phyloP scores from a whole-genome alignment of 192 early-diverging fungal genomes.

The Haplosporangium gracile region DNA sequence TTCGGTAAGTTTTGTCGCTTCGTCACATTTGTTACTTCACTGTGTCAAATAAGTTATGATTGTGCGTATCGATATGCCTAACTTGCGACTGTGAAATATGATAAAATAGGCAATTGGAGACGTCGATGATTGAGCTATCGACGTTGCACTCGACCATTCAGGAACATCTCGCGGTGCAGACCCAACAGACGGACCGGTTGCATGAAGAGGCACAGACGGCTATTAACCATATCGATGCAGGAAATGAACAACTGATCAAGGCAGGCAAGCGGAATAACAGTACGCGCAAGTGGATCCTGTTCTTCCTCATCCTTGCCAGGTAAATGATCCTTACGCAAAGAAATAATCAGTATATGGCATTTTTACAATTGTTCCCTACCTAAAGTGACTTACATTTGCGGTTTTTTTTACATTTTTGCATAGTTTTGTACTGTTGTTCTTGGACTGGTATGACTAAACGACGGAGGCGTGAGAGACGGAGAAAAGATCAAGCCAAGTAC shows the following conservation, averaged over 20 bases:
- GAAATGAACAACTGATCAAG: constrained; percentile 74
- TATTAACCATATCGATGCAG: constrained; percentile 70
- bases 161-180: constrained; percentile 79
- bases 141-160: constrained; percentile 77
- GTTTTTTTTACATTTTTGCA: not conserved
- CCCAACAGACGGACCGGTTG: constrained; percentile 77
- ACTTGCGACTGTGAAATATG: not conserved
- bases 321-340: not conserved
- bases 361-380: not conserved
- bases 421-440: constrained; percentile 79
- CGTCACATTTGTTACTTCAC: not conserved
- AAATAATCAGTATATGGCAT: not conserved
- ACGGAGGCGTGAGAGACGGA: not conserved
- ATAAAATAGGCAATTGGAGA: constrained; percentile 67
- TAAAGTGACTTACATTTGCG: not conserved
- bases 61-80: not conserved
- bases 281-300: constrained; percentile 81
- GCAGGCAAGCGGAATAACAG: constrained; percentile 73
- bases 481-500: no score
- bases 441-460: constrained; percentile 83
- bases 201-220: constrained; percentile 80
- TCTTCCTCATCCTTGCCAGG: constrained; percentile 75
- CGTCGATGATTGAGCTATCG: constrained; percentile 79
- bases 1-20: constrained; percentile 52
- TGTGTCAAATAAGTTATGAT: no score